Evolutionary conservation across 1,284 basidiomycete species (phyloP).

Genomic region (Apiotrichum gamsii): DNA sequence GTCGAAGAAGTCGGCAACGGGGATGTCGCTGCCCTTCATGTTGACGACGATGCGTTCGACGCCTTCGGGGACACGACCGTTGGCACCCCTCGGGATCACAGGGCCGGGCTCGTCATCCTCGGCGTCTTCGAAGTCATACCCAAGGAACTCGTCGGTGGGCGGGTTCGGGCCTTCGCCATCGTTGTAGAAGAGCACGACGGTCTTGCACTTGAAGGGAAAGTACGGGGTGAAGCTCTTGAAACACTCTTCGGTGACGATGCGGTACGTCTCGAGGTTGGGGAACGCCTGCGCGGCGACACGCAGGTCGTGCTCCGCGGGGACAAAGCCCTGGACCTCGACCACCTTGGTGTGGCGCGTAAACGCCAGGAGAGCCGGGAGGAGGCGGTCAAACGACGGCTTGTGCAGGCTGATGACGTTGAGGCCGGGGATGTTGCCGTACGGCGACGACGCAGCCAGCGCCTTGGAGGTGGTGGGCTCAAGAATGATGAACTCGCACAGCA

Average conservation of each 20-base stretch:
- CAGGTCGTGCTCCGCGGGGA: neutral
- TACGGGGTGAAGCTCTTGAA: neutral
- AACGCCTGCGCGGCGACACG: neutral
- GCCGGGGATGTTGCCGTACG: no score
- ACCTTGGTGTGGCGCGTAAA: neutral
- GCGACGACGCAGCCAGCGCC: no score
- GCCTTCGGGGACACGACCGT: neutral
- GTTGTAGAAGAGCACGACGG: neutral
- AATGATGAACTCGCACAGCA: no score
- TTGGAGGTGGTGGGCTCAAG: no score
- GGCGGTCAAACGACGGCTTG: no score
- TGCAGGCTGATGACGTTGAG: neutral
- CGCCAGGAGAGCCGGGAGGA: no score
- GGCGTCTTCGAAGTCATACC: no score
- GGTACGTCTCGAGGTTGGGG: neutral
- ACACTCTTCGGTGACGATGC: neutral
- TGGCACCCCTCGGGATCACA: neutral
- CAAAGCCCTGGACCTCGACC: neutral
- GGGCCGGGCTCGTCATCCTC: neutral
- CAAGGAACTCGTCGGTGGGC: neutral
- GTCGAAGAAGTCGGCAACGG: neutral
- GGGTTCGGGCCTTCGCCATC: neutral
- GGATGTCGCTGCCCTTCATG: slow-evolving; percentile 1
- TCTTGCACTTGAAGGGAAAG: neutral
- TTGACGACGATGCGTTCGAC: neutral